A percentile compares a stretch with the other conserved stretches of the same genome.
These are phyloP conservation scores for Paspalum vaginatum DNA, from an alignment of 176 grass and related monocot genomes.

Conservation along the genomic window DNA sequence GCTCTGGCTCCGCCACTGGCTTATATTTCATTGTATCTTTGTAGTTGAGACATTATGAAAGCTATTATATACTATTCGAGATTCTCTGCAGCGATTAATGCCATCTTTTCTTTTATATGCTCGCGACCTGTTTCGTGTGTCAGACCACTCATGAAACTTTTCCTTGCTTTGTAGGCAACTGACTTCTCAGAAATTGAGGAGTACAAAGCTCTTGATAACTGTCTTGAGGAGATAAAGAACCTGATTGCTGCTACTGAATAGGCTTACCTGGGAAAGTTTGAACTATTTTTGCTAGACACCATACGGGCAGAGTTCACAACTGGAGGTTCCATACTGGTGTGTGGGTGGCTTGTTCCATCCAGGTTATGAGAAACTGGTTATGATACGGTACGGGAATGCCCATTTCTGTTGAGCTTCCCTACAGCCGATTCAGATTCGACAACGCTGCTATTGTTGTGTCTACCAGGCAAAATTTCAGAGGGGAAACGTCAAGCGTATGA, in stretches of 20 bases:
- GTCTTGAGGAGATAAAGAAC: slow-evolving; percentile 64
- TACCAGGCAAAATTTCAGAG: neutral
- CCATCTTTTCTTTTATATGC: neutral
- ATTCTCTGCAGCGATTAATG: neutral
- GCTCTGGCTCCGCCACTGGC: no score
- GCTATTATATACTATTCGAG: slow-evolving; percentile 11
- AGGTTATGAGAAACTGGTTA: neutral
- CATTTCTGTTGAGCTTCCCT: neutral
- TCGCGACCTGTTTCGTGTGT: neutral
- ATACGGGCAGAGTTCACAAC: neutral
- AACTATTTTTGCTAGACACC: neutral
- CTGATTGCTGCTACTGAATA: slow-evolving; percentile 50
- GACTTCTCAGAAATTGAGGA: slow-evolving; percentile 67
- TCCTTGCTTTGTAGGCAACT: slow-evolving; percentile 51
- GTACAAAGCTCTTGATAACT: slow-evolving; percentile 62
- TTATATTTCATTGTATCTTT: neutral
- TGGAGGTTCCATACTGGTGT: neutral
- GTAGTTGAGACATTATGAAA: slow-evolving; percentile 4
- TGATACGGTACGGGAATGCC: neutral
- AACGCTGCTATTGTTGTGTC: neutral
- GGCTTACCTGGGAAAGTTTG: neutral
- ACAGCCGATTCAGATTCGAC: neutral
- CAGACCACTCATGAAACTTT: slow-evolving; percentile 20
- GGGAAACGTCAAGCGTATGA: no score
- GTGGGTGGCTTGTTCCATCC: neutral